Evolutionary conservation across 371 early-diverging fungal species (phyloP).

Genomic region (Dichotomocladium elegans): DNA sequence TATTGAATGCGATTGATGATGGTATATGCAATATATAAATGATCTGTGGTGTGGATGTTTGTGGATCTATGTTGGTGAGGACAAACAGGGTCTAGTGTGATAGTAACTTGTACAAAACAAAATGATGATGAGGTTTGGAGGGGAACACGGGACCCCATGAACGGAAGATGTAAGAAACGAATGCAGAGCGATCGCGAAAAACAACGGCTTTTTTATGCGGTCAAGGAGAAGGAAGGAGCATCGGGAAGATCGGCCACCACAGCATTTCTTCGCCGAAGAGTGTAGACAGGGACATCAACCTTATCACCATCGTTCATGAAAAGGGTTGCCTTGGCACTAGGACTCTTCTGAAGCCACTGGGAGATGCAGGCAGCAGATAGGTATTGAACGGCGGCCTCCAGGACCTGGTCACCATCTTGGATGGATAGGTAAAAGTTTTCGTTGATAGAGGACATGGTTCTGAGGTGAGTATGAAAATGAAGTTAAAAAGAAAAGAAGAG

Average conservation of each 20-base stretch:
- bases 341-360: slow-evolving; percentile 41
- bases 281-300: slow-evolving; percentile 36
- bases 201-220: slow-evolving; percentile 8
- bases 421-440: slow-evolving; percentile 20
- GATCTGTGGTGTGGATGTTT: too few relatives aligned
- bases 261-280: slow-evolving; percentile 42
- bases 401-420: slow-evolving; percentile 34
- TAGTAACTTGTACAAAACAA: too few relatives aligned
- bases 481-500: background rate
- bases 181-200: background rate
- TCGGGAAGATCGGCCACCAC: slow-evolving; percentile 43
- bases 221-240: slow-evolving; percentile 22
- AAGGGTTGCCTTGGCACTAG: slow-evolving; percentile 32
- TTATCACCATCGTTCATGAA: slow-evolving; percentile 27
- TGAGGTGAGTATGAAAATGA: background rate
- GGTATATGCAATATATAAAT: too few relatives aligned
- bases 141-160: background rate
- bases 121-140: background rate
- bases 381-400: slow-evolving; percentile 24
- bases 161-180: background rate
- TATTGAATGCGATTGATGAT: too few relatives aligned
- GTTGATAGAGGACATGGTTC: background rate
- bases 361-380: slow-evolving; percentile 25
- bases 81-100: too few relatives aligned
- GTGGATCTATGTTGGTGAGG: too few relatives aligned